These are phyloP conservation scores for Vairimorpha apis DNA, from an alignment of 371 early-diverging fungal species.

Conservation along the genomic window DNA sequence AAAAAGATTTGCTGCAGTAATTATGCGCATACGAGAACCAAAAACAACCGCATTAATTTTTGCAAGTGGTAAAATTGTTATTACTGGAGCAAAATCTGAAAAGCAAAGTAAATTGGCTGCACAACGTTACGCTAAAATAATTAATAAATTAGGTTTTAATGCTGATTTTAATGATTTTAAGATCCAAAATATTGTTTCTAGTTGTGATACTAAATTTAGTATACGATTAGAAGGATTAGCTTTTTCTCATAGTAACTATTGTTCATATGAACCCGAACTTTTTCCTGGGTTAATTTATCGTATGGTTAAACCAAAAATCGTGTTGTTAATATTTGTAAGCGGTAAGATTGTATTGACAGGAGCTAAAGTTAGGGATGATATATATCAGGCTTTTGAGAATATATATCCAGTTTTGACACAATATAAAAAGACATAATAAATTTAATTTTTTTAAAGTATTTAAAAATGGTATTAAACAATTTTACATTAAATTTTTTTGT, in stretches of 20 bases:
- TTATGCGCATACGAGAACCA: conserved; percentile 96
- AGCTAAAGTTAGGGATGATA: conserved; percentile 94
- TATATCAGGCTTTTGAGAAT: conserved; percentile 97
- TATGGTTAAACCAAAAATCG: conserved; percentile 99
- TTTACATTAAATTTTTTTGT: background rate
- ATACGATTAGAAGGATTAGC: conserved; percentile 97
- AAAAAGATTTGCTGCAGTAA: conserved; percentile 99
- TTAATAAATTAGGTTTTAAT: conserved; percentile 94
- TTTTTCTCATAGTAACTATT: conserved; percentile 89
- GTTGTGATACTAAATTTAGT: conserved; percentile 97
- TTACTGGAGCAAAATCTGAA: conserved; percentile 65
- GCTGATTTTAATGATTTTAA: conserved; percentile 98
- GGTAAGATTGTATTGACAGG: conserved; percentile 99
- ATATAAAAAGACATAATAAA: conserved; percentile 61
- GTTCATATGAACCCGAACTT: conserved; percentile 97
- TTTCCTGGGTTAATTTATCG: conserved; percentile 99
- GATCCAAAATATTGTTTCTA: conserved; percentile 99
- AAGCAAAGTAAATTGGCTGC: conserved; percentile 92
- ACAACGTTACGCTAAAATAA: conserved; percentile 96
- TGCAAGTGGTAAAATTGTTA: conserved; percentile 97
- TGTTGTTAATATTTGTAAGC: conserved; percentile 95
- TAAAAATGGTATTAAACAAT: background rate
- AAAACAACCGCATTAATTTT: conserved; percentile 99
- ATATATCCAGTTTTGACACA: conserved; percentile 86
- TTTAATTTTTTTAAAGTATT: background rate